Base-by-base conservation (phyloP, 2,329 filamentous ascomycete genomes). In the Leptographium wingfieldii region DNA sequence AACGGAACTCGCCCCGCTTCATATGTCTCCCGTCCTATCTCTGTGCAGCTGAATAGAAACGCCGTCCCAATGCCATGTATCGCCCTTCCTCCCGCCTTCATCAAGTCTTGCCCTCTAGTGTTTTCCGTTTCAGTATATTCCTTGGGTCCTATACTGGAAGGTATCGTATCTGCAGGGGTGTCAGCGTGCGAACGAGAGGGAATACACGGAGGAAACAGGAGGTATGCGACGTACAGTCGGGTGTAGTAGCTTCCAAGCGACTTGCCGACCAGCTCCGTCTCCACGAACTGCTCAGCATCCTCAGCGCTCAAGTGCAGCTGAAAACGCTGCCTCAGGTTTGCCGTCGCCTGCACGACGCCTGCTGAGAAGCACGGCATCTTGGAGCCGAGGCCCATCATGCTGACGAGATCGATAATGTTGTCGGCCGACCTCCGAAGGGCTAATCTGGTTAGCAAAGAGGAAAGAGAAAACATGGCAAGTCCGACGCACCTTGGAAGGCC, bases 201-300 rank as follows among this genome's bases (percentile, higher is more conserved):
- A 12, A 7, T 9, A 19, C 35, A 12, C 33, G 12, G 9, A 22
- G 12, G n/a, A 38, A 25, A 5, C 14, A 31, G 25, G 19, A 7
- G 0, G 31, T n/a, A 38, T 46, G 16, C n/a, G n/a, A 72, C 87
- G 78, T 75, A 91, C 84, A 92, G 80, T 76, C 88, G 82, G 69
- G 89, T 92, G 71, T 92, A 92, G 74, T 94, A 94, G 72, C 88
- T 92, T 63, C 89, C 89, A 66, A 89, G 80, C 64, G 87, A 90
- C 79, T 94, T 94, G 64, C 77, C 84, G 66, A 94, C 81, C 68
- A 94, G 73, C 69, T 92, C 88, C 43, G 79, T 85, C 69, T 94
- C 89, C 22, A 94, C 88, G 74, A 88, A 92, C 52, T 80, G 80
- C 71, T 91, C 86, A 5, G 89, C 89, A 69, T 92, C 89, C 64